Base-by-base conservation (phyloP, 495 filamentous ascomycete genomes). In the Haplographium delicatum region DNA sequence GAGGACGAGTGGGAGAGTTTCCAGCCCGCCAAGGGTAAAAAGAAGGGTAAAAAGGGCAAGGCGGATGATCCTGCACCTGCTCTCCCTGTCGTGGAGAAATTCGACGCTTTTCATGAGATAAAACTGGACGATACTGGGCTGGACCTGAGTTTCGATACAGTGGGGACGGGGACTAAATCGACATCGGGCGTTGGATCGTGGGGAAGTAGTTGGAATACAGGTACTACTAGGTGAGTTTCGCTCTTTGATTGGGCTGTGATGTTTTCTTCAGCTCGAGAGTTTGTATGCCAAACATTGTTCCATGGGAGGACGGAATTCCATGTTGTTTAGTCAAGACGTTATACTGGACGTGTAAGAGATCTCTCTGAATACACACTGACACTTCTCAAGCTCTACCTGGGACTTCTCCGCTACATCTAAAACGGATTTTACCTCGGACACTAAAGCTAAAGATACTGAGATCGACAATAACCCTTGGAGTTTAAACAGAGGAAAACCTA, bases 31-130 rank as follows among this genome's bases (percentile, higher is more conserved):
- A 55, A 59, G n/a, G 61, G 59, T 20, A 73, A 71, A 60, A 75
- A 75, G 59, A 73, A 65, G 70, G 62, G 58, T 23, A 73, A 68
- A 54, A 67, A 68, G 44, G 56, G 42, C 15, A 58, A 60, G 25
- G 58, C 40, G 4, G 68, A 63, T 41, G 57, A 60, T 18, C 35
- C 54, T 11, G 47, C 49, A 38, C 38, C 53, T 15, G 49, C 35
- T 23, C 54, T 54, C 6, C 38, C 44, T n/a, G 20, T 30, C 4
- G 45, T 18, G 9, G 58, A 51, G 15, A 55, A 61, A 42, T 56
- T 67, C 37, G 66, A 71, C 25, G 42, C 62, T 16, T 73, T 78
- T 42, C 58, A 76, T 28, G 72, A 78, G 4, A 72, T 77, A 57
- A 75, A 76, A 43, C 53, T 78, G 27, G 66, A 73, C 50, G 68